Base-by-base conservation (phyloP, 768 basidiomycete genomes). In the Naganishia antarctica region DNA sequence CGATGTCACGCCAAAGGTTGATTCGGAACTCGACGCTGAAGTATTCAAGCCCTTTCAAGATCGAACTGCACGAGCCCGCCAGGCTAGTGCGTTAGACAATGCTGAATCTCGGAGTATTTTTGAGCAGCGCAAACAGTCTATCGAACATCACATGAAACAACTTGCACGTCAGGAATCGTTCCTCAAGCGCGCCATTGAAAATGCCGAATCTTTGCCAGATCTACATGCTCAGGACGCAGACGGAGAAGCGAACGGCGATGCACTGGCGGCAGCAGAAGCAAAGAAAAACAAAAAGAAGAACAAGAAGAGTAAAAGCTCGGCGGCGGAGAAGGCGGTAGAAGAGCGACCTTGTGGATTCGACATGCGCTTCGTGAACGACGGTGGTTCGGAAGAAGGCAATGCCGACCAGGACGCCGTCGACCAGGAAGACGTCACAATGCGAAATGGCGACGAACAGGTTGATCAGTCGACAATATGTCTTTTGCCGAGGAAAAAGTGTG, bases 291-390 rank as follows among this genome's bases (percentile, higher is more conserved):
- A 40, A 29, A 63, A 63, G 62, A 44, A 12, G 23, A 41, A 21
- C 49, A 63, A 53, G 41, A 37, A 34, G 21, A 57, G 37, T 21
- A 57, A 23, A 12, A 57, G 11, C 15, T 32, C 37, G 1, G 49
- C 48, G 6, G 29, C 49, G 3, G 50, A 21, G 18, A 40, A 46
- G 28, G 48, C 50, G 13, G 62, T 37, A 18, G 47, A 48, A 31
- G 49, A 63, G 40, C 48, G 44, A 25, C 62, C 49, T 4, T 63
- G 62, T 32, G 62, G 48, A 16, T 63, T 63, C 41, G 62, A 63
- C 18, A 18, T 43, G 12, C 34, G 62, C n/a, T 45, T 63, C 3
- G 11, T 63, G 9, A 49, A 63, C 28, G 49, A 25, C 3, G 46
- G 32, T 6, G 26, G 11, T 3, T 16, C 18, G 11, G 49, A 48